These are phyloP conservation scores for Salix dunnii DNA, from an alignment of 345 rosid species.

Conservation along the genomic window DNA sequence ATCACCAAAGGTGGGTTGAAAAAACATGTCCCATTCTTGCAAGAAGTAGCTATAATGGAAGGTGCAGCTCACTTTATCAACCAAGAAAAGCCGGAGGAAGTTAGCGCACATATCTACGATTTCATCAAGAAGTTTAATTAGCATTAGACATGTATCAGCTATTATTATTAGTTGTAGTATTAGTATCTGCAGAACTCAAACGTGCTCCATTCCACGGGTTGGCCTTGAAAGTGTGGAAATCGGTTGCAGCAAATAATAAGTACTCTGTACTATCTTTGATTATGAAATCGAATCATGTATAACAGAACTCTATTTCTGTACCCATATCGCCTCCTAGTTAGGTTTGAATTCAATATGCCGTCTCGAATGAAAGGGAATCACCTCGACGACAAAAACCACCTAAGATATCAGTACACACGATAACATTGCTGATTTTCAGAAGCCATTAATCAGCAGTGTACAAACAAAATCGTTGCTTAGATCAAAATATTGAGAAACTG, in stretches of 20 bases:
- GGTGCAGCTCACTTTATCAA: conserved; percentile 15
- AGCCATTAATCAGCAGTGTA: background rate
- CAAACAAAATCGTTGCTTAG: background rate
- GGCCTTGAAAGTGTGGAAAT: background rate
- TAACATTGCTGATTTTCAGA: background rate
- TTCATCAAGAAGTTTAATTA: conserved; percentile 22
- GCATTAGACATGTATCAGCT: background rate
- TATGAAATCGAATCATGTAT: too few species aligned
- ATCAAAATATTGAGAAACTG: conserved; percentile 1
- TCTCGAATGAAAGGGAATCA: background rate
- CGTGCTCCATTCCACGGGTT: background rate
- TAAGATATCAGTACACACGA: background rate
- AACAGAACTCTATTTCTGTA: background rate
- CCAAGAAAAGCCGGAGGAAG: conserved; percentile 15
- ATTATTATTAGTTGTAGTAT: too few species aligned
- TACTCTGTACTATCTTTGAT: too few species aligned
- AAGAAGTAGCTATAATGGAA: conserved; percentile 12
- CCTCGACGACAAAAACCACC: background rate
- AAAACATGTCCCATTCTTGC: conserved; percentile 13
- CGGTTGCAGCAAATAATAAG: background rate
- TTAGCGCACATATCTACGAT: conserved; percentile 9
- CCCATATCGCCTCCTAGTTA: background rate
- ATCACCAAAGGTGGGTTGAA: conserved; percentile 11
- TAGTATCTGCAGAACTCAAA: background rate
- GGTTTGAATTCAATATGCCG: background rate